Evolutionary conservation across 2,329 filamentous ascomycete species (phyloP), one percentile per base, ranked within the genome.

Genomic region (Ophiosphaerella korrae): DNA sequence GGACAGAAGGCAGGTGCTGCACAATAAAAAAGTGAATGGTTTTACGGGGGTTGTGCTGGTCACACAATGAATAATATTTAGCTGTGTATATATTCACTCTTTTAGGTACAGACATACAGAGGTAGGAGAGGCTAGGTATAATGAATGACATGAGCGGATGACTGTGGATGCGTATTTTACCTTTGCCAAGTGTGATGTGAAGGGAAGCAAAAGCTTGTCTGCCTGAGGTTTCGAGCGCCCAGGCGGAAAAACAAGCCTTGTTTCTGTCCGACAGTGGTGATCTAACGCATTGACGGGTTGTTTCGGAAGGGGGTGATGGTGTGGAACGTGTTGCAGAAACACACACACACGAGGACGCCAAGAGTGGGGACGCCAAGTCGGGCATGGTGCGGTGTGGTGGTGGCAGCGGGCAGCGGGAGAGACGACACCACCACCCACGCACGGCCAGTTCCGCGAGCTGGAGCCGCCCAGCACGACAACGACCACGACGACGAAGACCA

Each of bases 221-320:
- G 53, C 50, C 49, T 55, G 33, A 51, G 46, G 57, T 63, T 61
- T 59, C 52, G 48, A 63, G 61, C 61, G 58, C 58, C 57, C 29
- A 60, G 53, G 45, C 59, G 41, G 32, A 31, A 54, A 56, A 33
- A 49, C 35, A 14, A 42, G 49, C 26, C 26, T 29, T 29, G 11
- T 29, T 29, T 29, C 26, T 29, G 26, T 11, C 26, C 5, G 26
- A 11, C 3, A 11, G 11, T 2, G 3, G 8, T 2, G 26, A 29
- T 29, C 3, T 6, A 8, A 29, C 11, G 26, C 26, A 29, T 29
- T 29, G 11, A 29, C n/a, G 8, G 12, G 13, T 36, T n/a, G 34
- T 36, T 18, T 36, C 34, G 34, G 26, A 14, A 13, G 6, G 39
- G 11, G 26, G 7, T 29, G 13, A 29, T 21, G 23, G 5, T 24